Evolutionary conservation across 225 moss, liverwort and hornwort species (phyloP), one percentile per base, ranked within the genome.

Genomic region (Bryum argenteum): DNA sequence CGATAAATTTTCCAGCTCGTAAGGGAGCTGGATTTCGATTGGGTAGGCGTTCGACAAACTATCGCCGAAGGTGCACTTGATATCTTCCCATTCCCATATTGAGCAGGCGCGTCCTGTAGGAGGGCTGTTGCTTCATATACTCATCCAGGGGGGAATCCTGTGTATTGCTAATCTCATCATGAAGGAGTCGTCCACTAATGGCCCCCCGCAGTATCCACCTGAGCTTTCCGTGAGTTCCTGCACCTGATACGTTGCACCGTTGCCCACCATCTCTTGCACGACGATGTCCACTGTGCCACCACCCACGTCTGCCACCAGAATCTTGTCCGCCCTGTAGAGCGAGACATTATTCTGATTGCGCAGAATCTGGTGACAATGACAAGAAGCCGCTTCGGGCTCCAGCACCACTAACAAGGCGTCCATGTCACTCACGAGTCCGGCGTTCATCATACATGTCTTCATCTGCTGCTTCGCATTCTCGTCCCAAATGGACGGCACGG

Each of bases 301-400:
- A 0, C 89, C 87, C 15, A 82, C 58, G n/a, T 89, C 87, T 0
- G 75, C 84, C 1, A 84, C 84, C 6, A 88, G 73, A 8, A 90
- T 83, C 37, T 65, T 88, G 21, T 85, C 87, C 5, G 56, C 50
- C 1, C 23, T 65, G 0, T 47, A 0, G 4, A 82, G 63, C 1
- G 66, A 70, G 20, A 78, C 8, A 48, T 17, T 6, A 24, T 5
- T 70, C 55, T 66, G 6, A 53, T 38, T 8, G 16, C 69, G 60
- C 14, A 84, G 53, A 54, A 87, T 83, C 12, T 87, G 42, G 15
- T 82, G 82, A 23, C 91, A 94, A 41, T 91, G 82, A 8, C 82
- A 71, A 0, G 85, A 82, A 0, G 91, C 93, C 0, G 89, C 87
- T 38, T 93, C 93, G 0, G 89, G 85, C 59, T 93, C 91, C 0